A percentile compares a stretch with the other conserved stretches of the same genome.
Conservation (phyloP, 257 asterid genomes). For the Solanum corneliomulleri region DNA sequence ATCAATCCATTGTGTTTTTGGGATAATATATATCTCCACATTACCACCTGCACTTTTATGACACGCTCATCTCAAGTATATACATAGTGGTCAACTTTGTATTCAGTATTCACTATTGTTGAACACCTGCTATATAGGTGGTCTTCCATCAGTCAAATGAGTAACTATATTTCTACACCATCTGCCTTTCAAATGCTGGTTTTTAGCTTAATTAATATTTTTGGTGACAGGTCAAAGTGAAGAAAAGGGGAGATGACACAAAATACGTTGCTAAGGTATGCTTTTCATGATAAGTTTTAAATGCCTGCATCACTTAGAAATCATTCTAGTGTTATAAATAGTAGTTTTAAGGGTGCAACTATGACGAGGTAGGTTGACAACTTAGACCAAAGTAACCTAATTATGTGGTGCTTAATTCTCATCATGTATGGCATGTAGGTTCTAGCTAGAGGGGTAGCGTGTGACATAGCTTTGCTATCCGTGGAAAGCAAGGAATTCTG, state of each 20-base stretch:
- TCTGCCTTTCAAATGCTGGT: background rate
- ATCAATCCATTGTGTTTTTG: background rate
- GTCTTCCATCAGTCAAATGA: background rate
- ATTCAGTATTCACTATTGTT: background rate
- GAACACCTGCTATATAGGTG: background rate
- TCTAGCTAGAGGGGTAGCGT: slow-evolving; percentile 81
- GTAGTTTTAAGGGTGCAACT: background rate
- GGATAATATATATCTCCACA: background rate
- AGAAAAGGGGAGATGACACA: slow-evolving; percentile 82
- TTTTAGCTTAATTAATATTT: slow-evolving; percentile 1
- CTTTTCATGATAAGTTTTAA: background rate
- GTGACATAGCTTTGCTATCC: slow-evolving; percentile 83
- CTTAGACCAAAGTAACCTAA: background rate
- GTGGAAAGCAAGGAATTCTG: slow-evolving; percentile 77
- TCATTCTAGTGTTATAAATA: background rate
- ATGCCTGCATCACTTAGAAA: background rate
- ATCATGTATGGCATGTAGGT: slow-evolving; percentile 30
- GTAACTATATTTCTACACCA: background rate
- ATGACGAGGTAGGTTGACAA: background rate
- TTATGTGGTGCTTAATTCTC: background rate
- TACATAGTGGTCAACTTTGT: background rate
- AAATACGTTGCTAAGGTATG: slow-evolving; percentile 86
- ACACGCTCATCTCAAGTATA: background rate
- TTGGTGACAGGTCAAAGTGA: slow-evolving; percentile 72
- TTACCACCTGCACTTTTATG: background rate